Evolutionary conservation across 352 stramenopile species (phyloP).

Genomic region (Globisporangium perplexum): DNA sequence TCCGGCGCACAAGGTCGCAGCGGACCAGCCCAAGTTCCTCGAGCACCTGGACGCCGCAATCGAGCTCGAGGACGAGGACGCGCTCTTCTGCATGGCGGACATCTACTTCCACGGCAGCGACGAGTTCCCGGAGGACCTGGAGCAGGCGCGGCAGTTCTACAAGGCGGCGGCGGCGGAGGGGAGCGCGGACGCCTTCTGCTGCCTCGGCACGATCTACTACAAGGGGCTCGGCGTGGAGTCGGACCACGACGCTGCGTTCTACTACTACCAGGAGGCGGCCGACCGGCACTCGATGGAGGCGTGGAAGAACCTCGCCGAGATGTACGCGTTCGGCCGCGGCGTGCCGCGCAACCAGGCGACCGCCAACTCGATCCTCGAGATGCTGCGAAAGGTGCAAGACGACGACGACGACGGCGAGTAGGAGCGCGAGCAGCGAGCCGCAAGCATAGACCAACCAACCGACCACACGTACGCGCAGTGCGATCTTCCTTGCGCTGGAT

Average conservation of each 20-base stretch:
- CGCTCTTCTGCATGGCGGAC: conserved; percentile 82
- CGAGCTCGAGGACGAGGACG: conserved; percentile 55
- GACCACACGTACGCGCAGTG: background rate
- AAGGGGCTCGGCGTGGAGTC: conserved; percentile 59
- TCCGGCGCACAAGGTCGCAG: conserved; percentile 30
- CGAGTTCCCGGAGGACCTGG: conserved; percentile 61
- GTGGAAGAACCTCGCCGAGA: conserved; percentile 87
- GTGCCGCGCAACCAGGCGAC: conserved; percentile 76
- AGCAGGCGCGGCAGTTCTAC: conserved; percentile 70
- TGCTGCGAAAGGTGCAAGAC: conserved; percentile 35
- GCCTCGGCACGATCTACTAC: conserved; percentile 78
- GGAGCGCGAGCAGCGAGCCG: background rate
- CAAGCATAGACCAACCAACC: background rate
- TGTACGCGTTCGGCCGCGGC: conserved; percentile 73
- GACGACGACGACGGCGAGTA: conserved; percentile 4
- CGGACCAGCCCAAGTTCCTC: conserved; percentile 54
- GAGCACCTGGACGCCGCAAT: conserved; percentile 61
- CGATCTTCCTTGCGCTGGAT: background rate
- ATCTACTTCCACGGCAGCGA: conserved; percentile 84
- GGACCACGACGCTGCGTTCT: conserved; percentile 75
- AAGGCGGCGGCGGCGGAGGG: conserved; percentile 56
- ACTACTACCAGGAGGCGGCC: conserved; percentile 85
- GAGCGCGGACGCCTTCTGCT: conserved; percentile 69
- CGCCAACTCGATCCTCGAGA: conserved; percentile 80
- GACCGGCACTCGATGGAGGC: conserved; percentile 80